A percentile compares a stretch with the other conserved stretches of the same genome.
Conservation (phyloP, 495 filamentous ascomycete species). For the Cladorrhinum samala region DNA sequence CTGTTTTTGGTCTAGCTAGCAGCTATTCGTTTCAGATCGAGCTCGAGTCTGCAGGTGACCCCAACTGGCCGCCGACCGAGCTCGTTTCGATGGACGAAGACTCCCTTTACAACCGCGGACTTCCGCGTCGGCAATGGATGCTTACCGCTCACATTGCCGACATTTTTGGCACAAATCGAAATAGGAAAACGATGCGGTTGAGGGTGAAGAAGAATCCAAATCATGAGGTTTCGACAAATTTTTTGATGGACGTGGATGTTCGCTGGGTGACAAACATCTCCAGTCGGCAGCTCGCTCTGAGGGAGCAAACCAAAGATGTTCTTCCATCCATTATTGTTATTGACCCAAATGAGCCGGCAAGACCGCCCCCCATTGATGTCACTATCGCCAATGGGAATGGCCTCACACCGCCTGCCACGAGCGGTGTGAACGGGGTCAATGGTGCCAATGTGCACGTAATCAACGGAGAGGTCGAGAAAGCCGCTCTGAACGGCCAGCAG, state of each 20-base stretch:
- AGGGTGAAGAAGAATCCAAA: slow-evolving; percentile 30
- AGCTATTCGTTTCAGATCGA: slow-evolving; percentile 41
- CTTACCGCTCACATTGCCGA: slow-evolving; percentile 35
- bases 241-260: slow-evolving; percentile 42
- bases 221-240: slow-evolving; percentile 27
- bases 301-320: slow-evolving; percentile 23
- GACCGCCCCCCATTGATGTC: too few species aligned
- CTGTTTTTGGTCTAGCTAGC: slow-evolving; percentile 38
- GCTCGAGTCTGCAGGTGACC: slow-evolving; percentile 40
- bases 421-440: slow-evolving; percentile 21
- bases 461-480: slow-evolving; percentile 24
- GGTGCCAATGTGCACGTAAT: slow-evolving; percentile 2
- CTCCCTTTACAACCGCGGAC: slow-evolving; percentile 15
- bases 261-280: slow-evolving; percentile 36
- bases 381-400: slow-evolving; percentile 24
- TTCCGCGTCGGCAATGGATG: slow-evolving; percentile 31
- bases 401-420: background rate
- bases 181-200: slow-evolving; percentile 32
- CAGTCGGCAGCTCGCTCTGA: slow-evolving; percentile 13
- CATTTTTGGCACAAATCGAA: slow-evolving; percentile 29
- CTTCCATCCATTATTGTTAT: slow-evolving; percentile 25
- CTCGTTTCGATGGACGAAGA: slow-evolving; percentile 29
- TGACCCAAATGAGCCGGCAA: slow-evolving; percentile 23
- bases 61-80: slow-evolving; percentile 44
- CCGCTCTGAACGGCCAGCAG: slow-evolving; percentile 1